These are phyloP conservation scores for Botryosphaeria dothidea DNA, from an alignment of 2,329 filamentous ascomycete species.

Conservation along the genomic window DNA sequence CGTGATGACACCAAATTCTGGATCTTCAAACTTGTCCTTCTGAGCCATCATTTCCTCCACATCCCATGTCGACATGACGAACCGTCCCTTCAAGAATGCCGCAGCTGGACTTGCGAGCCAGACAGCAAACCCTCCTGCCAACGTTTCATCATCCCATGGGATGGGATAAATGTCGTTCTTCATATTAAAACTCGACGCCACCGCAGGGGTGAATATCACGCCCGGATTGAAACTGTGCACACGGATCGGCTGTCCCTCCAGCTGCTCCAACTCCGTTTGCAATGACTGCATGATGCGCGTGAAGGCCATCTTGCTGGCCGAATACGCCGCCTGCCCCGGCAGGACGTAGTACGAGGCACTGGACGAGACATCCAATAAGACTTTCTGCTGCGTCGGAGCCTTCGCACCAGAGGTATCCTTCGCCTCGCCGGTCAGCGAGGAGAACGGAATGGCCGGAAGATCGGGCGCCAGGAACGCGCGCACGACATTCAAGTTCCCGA, in stretches of 20 bases:
- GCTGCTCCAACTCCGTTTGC: conserved; percentile 4
- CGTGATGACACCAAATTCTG: neutral
- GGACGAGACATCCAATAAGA: conserved; percentile 6
- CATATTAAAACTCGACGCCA: neutral
- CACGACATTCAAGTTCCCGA: conserved; percentile 21
- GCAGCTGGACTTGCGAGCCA: conserved; percentile 34
- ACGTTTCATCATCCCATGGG: neutral
- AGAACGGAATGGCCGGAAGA: neutral
- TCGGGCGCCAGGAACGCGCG: conserved; percentile 23
- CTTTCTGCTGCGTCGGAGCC: neutral
- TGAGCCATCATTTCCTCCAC: neutral
- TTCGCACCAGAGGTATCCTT: neutral
- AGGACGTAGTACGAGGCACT: neutral
- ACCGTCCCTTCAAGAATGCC: conserved; percentile 22
- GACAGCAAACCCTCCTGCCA: conserved; percentile 26
- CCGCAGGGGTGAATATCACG: neutral
- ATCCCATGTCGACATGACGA: conserved; percentile 1
- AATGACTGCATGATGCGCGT: conserved; percentile 17
- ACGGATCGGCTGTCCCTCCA: neutral
- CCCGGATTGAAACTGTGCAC: neutral
- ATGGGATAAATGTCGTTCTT: neutral
- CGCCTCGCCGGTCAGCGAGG: neutral
- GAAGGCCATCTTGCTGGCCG: conserved; percentile 14
- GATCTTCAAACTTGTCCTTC: neutral
- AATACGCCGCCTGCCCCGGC: conserved; percentile 18